Conservation (phyloP, 208 protist genomes). For the Tritrichomonas musculus region DNA sequence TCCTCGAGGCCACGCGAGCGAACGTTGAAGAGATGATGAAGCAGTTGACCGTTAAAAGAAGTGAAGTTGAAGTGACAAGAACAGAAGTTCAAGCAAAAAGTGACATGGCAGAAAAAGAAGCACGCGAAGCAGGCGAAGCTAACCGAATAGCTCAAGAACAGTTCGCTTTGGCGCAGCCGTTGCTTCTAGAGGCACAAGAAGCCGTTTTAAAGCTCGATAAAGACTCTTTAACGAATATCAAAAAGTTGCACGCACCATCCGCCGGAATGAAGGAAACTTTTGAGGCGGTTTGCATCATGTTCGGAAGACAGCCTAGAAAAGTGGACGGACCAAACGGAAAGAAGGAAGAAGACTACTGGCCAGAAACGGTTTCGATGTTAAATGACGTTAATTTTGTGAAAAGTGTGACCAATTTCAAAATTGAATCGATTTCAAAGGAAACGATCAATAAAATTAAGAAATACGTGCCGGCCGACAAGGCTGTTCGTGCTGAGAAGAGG, state of each 20-base stretch:
- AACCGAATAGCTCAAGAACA: conserved; percentile 15
- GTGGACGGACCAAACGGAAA: neutral
- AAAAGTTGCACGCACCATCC: neutral
- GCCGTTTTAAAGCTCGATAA: neutral
- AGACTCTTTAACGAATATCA: neutral
- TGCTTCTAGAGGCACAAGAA: neutral
- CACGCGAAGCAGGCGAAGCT: neutral
- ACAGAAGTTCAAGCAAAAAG: neutral
- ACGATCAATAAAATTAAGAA: conserved; percentile 83
- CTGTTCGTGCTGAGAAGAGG: conserved; percentile 81
- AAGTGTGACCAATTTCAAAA: conserved; percentile 85
- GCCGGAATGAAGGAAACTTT: neutral
- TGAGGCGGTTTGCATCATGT: conserved; percentile 34
- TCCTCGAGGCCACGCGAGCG: neutral
- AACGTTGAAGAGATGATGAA: neutral
- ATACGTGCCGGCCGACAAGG: conserved; percentile 72
- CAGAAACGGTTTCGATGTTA: conserved; percentile 48
- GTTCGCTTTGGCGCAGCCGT: neutral
- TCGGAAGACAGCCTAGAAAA: neutral
- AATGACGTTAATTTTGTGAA: conserved; percentile 84
- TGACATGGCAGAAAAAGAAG: neutral
- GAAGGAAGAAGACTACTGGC: conserved; percentile 36
- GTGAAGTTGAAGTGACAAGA: conserved; percentile 9
- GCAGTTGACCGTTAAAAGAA: neutral
- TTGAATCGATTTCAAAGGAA: conserved; percentile 83